Conservation (phyloP, 139 green algal species). For the Marvania coccoides region DNA sequence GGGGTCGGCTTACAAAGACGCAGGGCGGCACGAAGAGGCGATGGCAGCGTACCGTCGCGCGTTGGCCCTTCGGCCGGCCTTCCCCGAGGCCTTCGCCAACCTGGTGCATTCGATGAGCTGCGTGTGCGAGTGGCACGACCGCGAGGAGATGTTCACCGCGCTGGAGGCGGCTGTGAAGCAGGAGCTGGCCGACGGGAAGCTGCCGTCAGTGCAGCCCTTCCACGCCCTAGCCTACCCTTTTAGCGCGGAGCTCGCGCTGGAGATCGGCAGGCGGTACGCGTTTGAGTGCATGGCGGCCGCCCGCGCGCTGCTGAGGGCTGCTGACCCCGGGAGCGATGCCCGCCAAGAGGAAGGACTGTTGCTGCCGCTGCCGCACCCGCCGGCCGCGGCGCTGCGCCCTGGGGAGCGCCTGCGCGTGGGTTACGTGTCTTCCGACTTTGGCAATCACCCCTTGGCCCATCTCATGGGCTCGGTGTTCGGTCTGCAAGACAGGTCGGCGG, state of each 20-base stretch:
- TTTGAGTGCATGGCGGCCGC: slow-evolving; percentile 4
- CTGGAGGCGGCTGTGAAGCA: slow-evolving; percentile 40
- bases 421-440: slow-evolving; percentile 86
- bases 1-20: slow-evolving; percentile 69
- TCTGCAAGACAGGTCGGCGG: slow-evolving; percentile 57
- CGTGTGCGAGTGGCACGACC: slow-evolving; percentile 80
- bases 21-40: slow-evolving; percentile 58
- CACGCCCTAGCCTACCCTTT: slow-evolving; percentile 89
- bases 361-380: slow-evolving; percentile 37
- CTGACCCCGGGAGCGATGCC: slow-evolving; percentile 17
- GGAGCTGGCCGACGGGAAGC: slow-evolving; percentile 46
- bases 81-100: slow-evolving; percentile 79
- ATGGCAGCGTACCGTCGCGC: slow-evolving; percentile 64
- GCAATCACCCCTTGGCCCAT: slow-evolving; percentile 86
- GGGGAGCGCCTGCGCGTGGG: slow-evolving; percentile 48
- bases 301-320: not conserved
- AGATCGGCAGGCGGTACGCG: slow-evolving; percentile 53
- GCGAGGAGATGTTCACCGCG: slow-evolving; percentile 46
- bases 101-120: slow-evolving; percentile 77
- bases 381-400: slow-evolving; percentile 22
- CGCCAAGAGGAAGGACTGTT: not conserved
- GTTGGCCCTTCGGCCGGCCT: slow-evolving; percentile 56
- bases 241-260: slow-evolving; percentile 50
- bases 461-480: slow-evolving; percentile 89
- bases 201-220: slow-evolving; percentile 86